These are phyloP conservation scores for Anisodus tanguticus DNA, from an alignment of 257 asterid genomes.

Conservation along the genomic window DNA sequence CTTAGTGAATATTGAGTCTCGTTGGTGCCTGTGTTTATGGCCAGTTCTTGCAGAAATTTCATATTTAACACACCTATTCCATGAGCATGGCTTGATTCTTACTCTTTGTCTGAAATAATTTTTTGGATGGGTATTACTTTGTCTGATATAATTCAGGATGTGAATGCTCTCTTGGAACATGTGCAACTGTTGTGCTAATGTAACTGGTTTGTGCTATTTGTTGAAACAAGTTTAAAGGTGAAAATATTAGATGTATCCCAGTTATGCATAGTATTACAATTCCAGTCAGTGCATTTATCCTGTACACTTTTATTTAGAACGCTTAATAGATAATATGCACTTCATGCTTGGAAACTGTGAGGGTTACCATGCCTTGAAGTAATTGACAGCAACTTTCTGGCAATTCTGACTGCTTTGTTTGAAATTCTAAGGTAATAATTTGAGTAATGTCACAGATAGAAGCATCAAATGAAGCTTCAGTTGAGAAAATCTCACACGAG, in stretches of 20 bases:
- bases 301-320: background rate
- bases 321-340: background rate
- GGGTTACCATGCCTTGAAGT: background rate
- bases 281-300: background rate
- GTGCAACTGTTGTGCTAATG: constrained; percentile 16
- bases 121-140: background rate
- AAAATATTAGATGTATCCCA: background rate
- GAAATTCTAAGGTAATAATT: background rate
- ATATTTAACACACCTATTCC: background rate
- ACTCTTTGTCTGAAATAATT: background rate
- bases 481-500: background rate
- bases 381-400: background rate
- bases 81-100: background rate
- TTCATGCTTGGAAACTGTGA: background rate
- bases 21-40: background rate
- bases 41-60: constrained; percentile 12
- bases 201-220: constrained; percentile 13
- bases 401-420: background rate
- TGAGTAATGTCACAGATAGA: background rate
- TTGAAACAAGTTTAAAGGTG: constrained; percentile 5
- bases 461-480: constrained; percentile 20
- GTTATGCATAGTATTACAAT: background rate
- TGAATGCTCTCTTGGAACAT: constrained; percentile 7
- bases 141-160: constrained; percentile 13
- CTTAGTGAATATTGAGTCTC: background rate